Conservation (phyloP, 176 grass and related monocot species). For the Oryza australiensis region DNA sequence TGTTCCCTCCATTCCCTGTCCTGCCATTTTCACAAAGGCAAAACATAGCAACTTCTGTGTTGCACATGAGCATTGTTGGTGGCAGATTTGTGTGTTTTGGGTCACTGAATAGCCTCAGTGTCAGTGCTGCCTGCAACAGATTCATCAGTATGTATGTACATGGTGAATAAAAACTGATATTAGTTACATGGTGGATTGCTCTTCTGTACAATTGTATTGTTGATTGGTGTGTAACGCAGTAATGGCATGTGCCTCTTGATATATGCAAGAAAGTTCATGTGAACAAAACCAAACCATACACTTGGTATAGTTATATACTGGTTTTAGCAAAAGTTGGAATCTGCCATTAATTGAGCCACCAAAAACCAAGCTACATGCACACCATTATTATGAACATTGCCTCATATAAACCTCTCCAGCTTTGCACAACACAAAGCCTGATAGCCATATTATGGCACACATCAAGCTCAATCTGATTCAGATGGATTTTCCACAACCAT, state of each 20-base stretch:
- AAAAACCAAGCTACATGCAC: not conserved
- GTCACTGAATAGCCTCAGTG: not conserved
- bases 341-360: not conserved
- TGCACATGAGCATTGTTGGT: not conserved
- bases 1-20: not conserved
- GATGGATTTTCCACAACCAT: not conserved
- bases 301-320: no score
- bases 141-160: not conserved
- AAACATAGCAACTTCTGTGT: not conserved
- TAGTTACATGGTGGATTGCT: not conserved
- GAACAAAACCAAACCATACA: not conserved
- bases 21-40: slow-evolving; percentile 23
- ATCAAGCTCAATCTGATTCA: not conserved
- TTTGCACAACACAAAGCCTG: not conserved
- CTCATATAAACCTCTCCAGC: not conserved
- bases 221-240: not conserved
- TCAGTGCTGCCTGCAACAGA: not conserved
- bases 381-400: not conserved
- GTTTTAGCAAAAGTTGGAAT: not conserved
- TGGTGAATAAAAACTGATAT: not conserved
- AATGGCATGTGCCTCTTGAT: not conserved
- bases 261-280: not conserved
- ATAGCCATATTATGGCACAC: not conserved
- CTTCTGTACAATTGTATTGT: slow-evolving; percentile 20
- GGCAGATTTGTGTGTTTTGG: not conserved